A percentile compares a stretch with the other conserved stretches of the same genome.
Evolutionary conservation across 2,329 filamentous ascomycete species (phyloP).

Genomic region (Aureobasidium subglaciale): DNA sequence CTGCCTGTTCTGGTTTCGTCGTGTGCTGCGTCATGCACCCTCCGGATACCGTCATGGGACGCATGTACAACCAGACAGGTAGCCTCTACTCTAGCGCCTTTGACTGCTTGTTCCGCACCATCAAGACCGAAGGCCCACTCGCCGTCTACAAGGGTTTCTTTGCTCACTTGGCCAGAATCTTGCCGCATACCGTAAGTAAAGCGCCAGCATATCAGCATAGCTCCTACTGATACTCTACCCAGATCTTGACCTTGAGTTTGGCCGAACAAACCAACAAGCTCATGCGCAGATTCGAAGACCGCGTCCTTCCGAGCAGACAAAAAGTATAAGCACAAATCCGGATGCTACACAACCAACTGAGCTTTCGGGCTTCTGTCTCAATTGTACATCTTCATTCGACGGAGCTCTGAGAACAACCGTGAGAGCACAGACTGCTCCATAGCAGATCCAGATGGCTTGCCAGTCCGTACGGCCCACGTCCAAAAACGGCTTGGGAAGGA

Average conservation of each 20-base stretch:
- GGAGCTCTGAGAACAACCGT: not conserved
- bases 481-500: not conserved
- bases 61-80: constrained; percentile 97
- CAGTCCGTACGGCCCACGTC: no score
- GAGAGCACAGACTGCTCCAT: not conserved
- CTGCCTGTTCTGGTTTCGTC: constrained; percentile 84
- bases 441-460: not conserved
- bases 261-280: constrained; percentile 97
- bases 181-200: constrained; percentile 71
- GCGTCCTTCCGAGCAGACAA: constrained; percentile 31
- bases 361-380: not conserved
- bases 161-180: constrained; percentile 84
- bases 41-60: constrained; percentile 97
- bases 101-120: constrained; percentile 84
- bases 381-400: not conserved
- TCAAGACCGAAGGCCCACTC: constrained; percentile 82
- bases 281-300: constrained; percentile 68
- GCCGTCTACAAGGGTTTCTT: constrained; percentile 98
- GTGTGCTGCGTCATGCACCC: constrained; percentile 98
- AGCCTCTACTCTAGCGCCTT: constrained; percentile 92
- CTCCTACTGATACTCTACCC: constrained; percentile 18
- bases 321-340: constrained; percentile 15
- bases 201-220: not conserved
- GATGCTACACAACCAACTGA: not conserved
- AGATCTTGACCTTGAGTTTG: constrained; percentile 82